Conservation (phyloP, 148 eudicot species). For the Persicaria tinctoria region DNA sequence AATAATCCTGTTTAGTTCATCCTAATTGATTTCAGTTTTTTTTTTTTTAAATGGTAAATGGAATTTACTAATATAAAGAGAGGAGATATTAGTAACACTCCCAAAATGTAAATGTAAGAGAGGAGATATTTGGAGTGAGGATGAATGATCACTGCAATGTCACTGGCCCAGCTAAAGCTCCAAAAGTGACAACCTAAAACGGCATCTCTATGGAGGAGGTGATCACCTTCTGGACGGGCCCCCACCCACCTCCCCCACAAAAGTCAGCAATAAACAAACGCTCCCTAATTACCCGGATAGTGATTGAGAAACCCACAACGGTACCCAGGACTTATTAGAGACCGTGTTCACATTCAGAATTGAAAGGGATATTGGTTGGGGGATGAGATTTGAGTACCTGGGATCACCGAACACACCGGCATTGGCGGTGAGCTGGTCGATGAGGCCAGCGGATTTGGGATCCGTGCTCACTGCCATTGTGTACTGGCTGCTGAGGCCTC, state of each 20-base stretch:
- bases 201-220: slow-evolving; percentile 6
- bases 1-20: background rate
- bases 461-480: slow-evolving; percentile 60
- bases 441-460: slow-evolving; percentile 47
- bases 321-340: background rate
- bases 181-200: background rate
- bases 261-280: slow-evolving; percentile 9
- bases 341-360: background rate
- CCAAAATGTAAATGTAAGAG: background rate
- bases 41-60: background rate
- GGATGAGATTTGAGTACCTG: slow-evolving; percentile 22
- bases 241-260: background rate
- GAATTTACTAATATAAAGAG: too few relatives aligned
- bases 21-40: background rate
- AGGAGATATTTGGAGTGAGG: too few relatives aligned
- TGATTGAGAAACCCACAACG: background rate
- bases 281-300: background rate
- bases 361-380: background rate
- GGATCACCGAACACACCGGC: slow-evolving; percentile 72
- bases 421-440: slow-evolving; percentile 53
- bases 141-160: background rate
- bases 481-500: slow-evolving; percentile 42
- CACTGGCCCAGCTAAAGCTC: background rate
- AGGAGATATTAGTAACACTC: background rate
- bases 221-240: background rate